phyloP scores from a whole-genome alignment of 352 stramenopile species.

The Globisporangium middletonii region DNA sequence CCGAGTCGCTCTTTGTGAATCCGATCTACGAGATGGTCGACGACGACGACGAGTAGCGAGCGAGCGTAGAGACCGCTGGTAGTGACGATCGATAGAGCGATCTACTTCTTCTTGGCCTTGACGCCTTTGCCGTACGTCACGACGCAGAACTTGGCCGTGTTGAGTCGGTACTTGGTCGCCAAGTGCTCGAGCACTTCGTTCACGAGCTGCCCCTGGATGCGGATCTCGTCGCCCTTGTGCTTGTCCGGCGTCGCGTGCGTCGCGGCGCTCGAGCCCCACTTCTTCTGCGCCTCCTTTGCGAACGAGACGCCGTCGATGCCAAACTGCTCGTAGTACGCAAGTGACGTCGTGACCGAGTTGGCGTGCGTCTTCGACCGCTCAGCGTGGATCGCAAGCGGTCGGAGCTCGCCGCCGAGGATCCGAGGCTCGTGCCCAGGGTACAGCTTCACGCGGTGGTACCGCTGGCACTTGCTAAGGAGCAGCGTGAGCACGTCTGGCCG shows the following conservation, averaged over 20 bases:
- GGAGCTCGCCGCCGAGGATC: slow-evolving; percentile 46
- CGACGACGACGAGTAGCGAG: not conserved
- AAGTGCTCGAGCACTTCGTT: slow-evolving; percentile 73
- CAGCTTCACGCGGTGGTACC: slow-evolving; percentile 63
- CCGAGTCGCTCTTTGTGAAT: slow-evolving; percentile 17
- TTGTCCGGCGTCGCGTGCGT: slow-evolving; percentile 51
- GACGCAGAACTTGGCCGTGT: slow-evolving; percentile 55
- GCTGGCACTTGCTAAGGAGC: slow-evolving; percentile 56
- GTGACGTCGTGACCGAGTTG: slow-evolving; percentile 60
- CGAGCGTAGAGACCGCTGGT: too few species aligned
- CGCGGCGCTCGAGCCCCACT: slow-evolving; percentile 72
- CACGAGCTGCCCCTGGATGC: slow-evolving; percentile 74
- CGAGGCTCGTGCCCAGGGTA: slow-evolving; percentile 64
- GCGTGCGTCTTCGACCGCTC: slow-evolving; percentile 65
- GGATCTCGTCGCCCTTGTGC: slow-evolving; percentile 62
- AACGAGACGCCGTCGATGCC: slow-evolving; percentile 64
- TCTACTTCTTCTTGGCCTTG: slow-evolving; percentile 62
- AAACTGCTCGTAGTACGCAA: slow-evolving; percentile 78
- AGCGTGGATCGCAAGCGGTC: slow-evolving; percentile 58
- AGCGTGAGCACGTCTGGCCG: slow-evolving; percentile 47
- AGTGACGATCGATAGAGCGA: not conserved
- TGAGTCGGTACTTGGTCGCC: slow-evolving; percentile 57
- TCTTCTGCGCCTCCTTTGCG: slow-evolving; percentile 78
- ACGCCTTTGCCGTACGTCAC: slow-evolving; percentile 75
- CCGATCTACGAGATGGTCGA: slow-evolving; percentile 15